Base-by-base conservation (phyloP, 371 early-diverging fungal genomes). In the Lichtheimia hyalospora region DNA sequence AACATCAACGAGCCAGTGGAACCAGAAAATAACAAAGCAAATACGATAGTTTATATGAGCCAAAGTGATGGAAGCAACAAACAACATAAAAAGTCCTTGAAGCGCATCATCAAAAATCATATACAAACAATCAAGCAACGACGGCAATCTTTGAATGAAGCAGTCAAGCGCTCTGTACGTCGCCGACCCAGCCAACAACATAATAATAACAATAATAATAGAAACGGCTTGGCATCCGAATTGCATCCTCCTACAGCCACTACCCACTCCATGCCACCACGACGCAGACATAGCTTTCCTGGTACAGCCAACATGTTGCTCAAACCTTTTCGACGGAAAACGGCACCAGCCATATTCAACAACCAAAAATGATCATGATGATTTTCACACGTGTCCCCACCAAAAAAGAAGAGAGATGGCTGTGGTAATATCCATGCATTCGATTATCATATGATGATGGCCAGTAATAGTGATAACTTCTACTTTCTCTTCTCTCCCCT, bases 121-220 rank as follows among this genome's bases (percentile, higher is more conserved):
- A 23, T 65, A 18, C 60, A 60, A n/a, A 13, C 53, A 13, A 34
- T 65, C 50, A 60, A 57, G 34, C 57, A 56, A 25, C 56, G 49
- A 16, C 63, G 57, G 14, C 63, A 57, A 16, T 44, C 65, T 12
- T 65, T 60, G 23, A 65, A 60, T 43, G 57, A 52, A 56, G 51
- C 51, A 18, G 52, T 65, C 54, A 64, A 49, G 16, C 64, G 64
- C 4, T 50, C 64, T 3, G 49, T 62, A 41, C 21, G 42, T 40
- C 52, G 25, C 52, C 52, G 27, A 21, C 7, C 46, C 23, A 54
- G 50, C 23, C 57, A 51, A 41, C 39, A 18, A 34, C 13, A 41
- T 2, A 27, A 51, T n/a, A 13, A 27, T 15, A 3, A 23, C 2
- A 2, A 27, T 51, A 14, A 12, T 24, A 18, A 14, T 55, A 12